Base-by-base conservation (phyloP, 2,329 filamentous ascomycete species). In the Cercospora canescens region DNA sequence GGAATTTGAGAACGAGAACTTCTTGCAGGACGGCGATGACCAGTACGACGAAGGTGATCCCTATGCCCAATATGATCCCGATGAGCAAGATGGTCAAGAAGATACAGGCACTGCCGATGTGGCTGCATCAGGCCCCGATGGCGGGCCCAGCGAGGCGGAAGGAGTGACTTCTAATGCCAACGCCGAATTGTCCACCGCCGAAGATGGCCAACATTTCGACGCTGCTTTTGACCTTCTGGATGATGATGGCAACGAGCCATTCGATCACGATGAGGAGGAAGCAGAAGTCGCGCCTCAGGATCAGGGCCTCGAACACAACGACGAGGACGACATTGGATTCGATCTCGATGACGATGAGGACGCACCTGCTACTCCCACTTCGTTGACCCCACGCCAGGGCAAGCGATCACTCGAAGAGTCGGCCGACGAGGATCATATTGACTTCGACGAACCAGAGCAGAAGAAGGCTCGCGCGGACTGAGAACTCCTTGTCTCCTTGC, bases 331-430 rank as follows among this genome's bases (percentile, higher is more conserved):
- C 54, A 72, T 74, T 52, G 72, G 67, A 37, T 74, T 73, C 54
- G 69, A 75, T 26, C 48, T 56, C n/a, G 73, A 76, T 54, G 73
- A 75, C 14, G 66, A 68, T 12, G 65, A 69, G 8, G 24, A 37
- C 16, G 58, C 54, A 16, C 41, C 60, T 14, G 56, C 21, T 28
- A 30, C 60, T 11, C 60, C 63, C 8, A 45, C 58, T 24, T 64
- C 63, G 24, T 62, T 62, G 11, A 68, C 69, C 32, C 75, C 74
- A 18, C 73, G 73, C 26, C 67, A 68, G 50, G 73, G 73, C 60
- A 77, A 77, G 71, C 74, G 76, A 18, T 72, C 74, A 8, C 72
- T 75, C 57, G 74, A 75, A 18, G 72, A 76, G 65, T 62, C 70
- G 62, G 69, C 67, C 24, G 71, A 70, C 28, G 65, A 71, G 26